Evolutionary conservation across 805 yeast species (phyloP), one percentile per base, ranked within the genome.

Genomic region (Jamesozyma hellenica): DNA sequence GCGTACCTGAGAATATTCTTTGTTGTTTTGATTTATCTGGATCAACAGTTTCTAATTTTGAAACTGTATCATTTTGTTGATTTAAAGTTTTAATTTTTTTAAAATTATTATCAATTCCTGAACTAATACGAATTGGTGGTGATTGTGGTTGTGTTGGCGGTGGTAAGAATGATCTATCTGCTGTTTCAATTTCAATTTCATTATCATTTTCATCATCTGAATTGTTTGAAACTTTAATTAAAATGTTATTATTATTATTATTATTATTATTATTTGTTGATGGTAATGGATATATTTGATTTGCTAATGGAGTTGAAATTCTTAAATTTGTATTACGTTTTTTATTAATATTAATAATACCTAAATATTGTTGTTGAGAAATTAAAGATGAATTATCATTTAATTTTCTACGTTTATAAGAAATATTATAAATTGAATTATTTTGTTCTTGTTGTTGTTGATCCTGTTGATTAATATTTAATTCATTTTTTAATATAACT

Each of bases 401-500:
- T 15, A 58, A 37, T 36, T 52, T 53, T 35, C 52, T 49, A 40
- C 55, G 54, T 17, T 45, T 41, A 4, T 51, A 49, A 16, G 42
- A 35, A n/a, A n/a, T n/a, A 28, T 41, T 42, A 36, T 56, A 57
- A n/a, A 53, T 18, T 6, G 62, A 50, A 8, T 44, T 50, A n/a
- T 51, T 47, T 12, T 44, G 39, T 10, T 46, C 36, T 2, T 45
- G 53, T 13, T 55, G 51, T n/a, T n/a, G n/a, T n/a, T n/a, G n/a
- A n/a, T n/a, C n/a, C n/a, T n/a, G n/a, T n/a, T n/a, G n/a, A n/a
- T n/a, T n/a, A 0, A 64, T 39, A 32, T 54, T 58, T 28, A 71
- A 42, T 25, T 72, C 75, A 33, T 61, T 55, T 23, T 58, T 58
- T 21, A 74, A 47, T 3, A 73, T 47, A 2, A 73, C 77, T 31